Percentiles rank a stretch among this genome's conserved stretches.
Evolutionary conservation across 177 flowering plant species (phyloP).

Genomic region (Vitis hybrid): DNA sequence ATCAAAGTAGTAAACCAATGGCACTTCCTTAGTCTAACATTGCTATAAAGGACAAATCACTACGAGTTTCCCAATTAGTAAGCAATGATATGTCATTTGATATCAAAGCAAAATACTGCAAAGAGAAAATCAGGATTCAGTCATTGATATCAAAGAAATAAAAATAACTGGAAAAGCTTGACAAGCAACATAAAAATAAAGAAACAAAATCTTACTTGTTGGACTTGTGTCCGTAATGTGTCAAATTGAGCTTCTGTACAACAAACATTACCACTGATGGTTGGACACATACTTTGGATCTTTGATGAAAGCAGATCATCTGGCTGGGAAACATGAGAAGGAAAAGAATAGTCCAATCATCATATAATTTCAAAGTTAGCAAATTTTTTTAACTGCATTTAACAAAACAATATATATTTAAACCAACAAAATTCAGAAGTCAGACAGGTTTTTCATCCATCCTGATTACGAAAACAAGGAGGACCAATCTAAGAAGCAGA

Average conservation of each 20-base stretch:
- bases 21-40: too few species aligned
- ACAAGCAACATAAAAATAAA: not conserved
- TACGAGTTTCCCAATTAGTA: too few species aligned
- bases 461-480: not conserved
- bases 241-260: slow-evolving; percentile 89
- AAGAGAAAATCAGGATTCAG: not conserved
- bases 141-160: not conserved
- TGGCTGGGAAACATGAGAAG: slow-evolving; percentile 59
- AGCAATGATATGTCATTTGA: too few species aligned
- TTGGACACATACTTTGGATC: slow-evolving; percentile 96
- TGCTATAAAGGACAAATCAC: too few species aligned
- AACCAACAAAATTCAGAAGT: not conserved
- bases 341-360: not conserved
- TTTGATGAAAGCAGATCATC: slow-evolving; percentile 80
- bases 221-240: slow-evolving; percentile 83
- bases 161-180: too few species aligned
- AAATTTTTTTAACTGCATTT: not conserved
- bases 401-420: not conserved
- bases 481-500: too few species aligned
- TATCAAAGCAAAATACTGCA: not conserved
- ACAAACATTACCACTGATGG: slow-evolving; percentile 91
- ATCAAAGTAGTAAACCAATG: too few species aligned
- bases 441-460: not conserved
- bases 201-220: slow-evolving; percentile 57
- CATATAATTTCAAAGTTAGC: not conserved